Percentiles rank a stretch among this genome's conserved stretches.
Conservation (phyloP, 495 filamentous ascomycete genomes). For the Hypoxylon fragiforme region DNA sequence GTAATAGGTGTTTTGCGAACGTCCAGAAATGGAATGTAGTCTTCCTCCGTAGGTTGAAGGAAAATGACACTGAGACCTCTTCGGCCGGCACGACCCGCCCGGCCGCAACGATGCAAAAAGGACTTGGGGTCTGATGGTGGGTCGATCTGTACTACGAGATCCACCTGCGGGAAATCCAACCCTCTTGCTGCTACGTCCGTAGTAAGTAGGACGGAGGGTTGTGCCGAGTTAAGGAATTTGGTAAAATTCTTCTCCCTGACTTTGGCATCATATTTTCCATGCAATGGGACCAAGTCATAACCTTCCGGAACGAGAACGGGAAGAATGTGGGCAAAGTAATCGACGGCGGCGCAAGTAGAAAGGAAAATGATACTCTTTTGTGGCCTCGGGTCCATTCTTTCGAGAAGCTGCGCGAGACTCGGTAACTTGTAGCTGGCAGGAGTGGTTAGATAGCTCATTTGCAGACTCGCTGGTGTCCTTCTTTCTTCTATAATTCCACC, state of each 20-base stretch:
- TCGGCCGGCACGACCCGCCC: slow-evolving; percentile 87
- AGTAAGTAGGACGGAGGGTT: slow-evolving; percentile 82
- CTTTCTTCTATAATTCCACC: slow-evolving; percentile 78
- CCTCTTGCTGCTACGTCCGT: slow-evolving; percentile 66
- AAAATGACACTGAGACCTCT: slow-evolving; percentile 82
- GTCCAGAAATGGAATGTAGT: slow-evolving; percentile 85
- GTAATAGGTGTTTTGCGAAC: slow-evolving; percentile 86
- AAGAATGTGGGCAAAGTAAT: slow-evolving; percentile 82
- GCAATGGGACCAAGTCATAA: slow-evolving; percentile 75
- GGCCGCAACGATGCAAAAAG: slow-evolving; percentile 92
- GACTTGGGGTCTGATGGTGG: slow-evolving; percentile 90
- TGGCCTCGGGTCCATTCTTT: slow-evolving; percentile 67
- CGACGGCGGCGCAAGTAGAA: slow-evolving; percentile 92
- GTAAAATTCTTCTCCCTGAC: slow-evolving; percentile 79
- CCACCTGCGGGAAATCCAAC: slow-evolving; percentile 92
- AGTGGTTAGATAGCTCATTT: slow-evolving; percentile 82
- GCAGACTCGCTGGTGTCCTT: slow-evolving; percentile 82
- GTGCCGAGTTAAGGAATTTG: slow-evolving; percentile 67
- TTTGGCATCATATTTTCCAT: slow-evolving; percentile 84
- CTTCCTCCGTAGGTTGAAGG: slow-evolving; percentile 83
- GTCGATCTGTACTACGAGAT: slow-evolving; percentile 91
- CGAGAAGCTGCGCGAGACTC: slow-evolving; percentile 69
- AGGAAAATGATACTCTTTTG: slow-evolving; percentile 92
- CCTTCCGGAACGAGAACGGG: slow-evolving; percentile 63
- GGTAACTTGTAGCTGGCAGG: slow-evolving; percentile 78